These are phyloP conservation scores for Entomophthora muscae DNA, from an alignment of 371 early-diverging fungal species.

Conservation along the genomic window DNA sequence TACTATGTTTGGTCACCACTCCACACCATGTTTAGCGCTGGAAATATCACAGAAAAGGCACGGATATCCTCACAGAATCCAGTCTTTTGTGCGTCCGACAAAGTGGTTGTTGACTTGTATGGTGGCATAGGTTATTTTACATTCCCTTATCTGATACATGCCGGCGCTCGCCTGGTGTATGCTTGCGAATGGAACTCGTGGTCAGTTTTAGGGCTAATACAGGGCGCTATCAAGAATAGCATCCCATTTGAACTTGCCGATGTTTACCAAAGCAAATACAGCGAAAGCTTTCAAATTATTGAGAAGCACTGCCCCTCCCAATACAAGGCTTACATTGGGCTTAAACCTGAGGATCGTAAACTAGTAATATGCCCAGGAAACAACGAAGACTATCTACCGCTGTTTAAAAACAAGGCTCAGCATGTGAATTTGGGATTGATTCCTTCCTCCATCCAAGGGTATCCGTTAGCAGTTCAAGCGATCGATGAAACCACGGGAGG, in stretches of 20 bases:
- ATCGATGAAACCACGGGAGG: constrained; percentile 18
- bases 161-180: constrained; percentile 17
- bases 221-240: constrained; percentile 14
- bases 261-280: background rate
- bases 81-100: constrained; percentile 13
- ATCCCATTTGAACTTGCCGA: constrained; percentile 12
- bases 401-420: constrained; percentile 17
- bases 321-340: background rate
- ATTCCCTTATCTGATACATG: constrained; percentile 19
- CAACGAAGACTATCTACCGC: constrained; percentile 16
- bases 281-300: background rate
- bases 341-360: constrained; percentile 1
- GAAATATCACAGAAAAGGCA: constrained; percentile 23
- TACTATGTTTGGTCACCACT: constrained; percentile 21
- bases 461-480: constrained; percentile 19
- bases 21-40: constrained; percentile 24
- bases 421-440: constrained; percentile 23
- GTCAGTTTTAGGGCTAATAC: constrained; percentile 19
- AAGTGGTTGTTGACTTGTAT: constrained; percentile 20
- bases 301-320: background rate
- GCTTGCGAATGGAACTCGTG: constrained; percentile 25
- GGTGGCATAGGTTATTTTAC: constrained; percentile 24
- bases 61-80: constrained; percentile 16
- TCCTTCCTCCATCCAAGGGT: constrained; percentile 20
- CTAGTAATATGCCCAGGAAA: constrained; percentile 18